Conservation (phyloP, 164 flowering plant genomes). For the Saururus chinensis region DNA sequence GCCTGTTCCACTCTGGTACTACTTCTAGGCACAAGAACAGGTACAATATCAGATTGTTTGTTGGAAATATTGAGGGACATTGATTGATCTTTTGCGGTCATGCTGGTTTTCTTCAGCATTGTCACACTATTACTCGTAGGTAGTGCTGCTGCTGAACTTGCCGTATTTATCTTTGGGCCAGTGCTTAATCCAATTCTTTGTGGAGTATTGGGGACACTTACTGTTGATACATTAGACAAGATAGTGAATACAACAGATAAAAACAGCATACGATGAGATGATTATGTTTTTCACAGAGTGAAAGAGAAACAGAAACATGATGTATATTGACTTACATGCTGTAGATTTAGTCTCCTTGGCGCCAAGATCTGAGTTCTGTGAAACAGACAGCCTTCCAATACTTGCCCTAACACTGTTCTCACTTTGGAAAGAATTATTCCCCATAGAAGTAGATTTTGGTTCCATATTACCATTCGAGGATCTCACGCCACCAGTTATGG, state of each 20-base stretch:
- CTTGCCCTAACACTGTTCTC: slow-evolving; percentile 56
- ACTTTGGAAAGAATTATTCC: slow-evolving; percentile 32
- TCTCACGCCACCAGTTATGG: slow-evolving; percentile 26
- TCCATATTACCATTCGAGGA: slow-evolving; percentile 39
- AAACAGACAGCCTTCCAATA: slow-evolving; percentile 54
- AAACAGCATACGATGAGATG: neutral
- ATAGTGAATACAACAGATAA: neutral
- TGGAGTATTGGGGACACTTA: slow-evolving; percentile 69
- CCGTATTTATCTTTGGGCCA: slow-evolving; percentile 29
- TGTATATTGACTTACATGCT: slow-evolving; percentile 38
- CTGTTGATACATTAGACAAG: slow-evolving; percentile 42
- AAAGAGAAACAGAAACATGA: neutral
- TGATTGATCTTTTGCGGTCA: slow-evolving; percentile 34
- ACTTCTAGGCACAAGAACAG: slow-evolving; percentile 45
- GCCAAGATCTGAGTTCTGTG: slow-evolving; percentile 50
- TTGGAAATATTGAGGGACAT: slow-evolving; percentile 31
- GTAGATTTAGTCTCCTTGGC: slow-evolving; percentile 54
- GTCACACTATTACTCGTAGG: slow-evolving; percentile 15
- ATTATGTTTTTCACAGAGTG: too few relatives aligned
- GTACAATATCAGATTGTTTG: slow-evolving; percentile 54
- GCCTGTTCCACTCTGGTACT: slow-evolving; percentile 14
- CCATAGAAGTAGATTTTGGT: slow-evolving; percentile 43
- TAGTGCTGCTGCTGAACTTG: slow-evolving; percentile 27
- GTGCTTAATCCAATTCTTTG: slow-evolving; percentile 42
- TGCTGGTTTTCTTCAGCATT: slow-evolving; percentile 33